phyloP scores from a whole-genome alignment of 2,329 filamentous ascomycete genomes.

The Pseudogymnoascus sp. region DNA sequence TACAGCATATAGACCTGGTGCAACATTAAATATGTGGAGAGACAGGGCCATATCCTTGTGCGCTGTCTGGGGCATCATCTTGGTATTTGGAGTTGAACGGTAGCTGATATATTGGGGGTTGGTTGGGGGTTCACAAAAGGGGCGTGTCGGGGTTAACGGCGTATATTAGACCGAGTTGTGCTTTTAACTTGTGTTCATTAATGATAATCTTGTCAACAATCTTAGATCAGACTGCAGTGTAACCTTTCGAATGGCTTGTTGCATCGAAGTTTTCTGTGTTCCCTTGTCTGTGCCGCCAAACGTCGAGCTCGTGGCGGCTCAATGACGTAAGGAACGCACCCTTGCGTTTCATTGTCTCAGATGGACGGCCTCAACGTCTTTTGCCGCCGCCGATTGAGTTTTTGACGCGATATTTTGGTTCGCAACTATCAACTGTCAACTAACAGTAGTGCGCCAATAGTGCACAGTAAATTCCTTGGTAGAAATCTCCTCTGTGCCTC shows the following conservation, averaged over 20 bases:
- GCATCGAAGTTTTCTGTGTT: background rate
- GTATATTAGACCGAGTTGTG: background rate
- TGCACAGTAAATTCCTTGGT: background rate
- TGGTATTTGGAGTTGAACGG: background rate
- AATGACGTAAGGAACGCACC: conserved; percentile 1
- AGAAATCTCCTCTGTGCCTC: background rate
- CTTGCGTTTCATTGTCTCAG: conserved; percentile 8
- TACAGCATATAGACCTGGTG: background rate
- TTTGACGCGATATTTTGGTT: conserved; percentile 3
- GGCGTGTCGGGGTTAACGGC: conserved; percentile 3
- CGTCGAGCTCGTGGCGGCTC: background rate
- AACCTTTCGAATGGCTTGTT: background rate
- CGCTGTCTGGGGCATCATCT: background rate
- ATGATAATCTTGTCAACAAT: background rate
- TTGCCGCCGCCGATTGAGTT: background rate
- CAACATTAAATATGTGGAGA: background rate
- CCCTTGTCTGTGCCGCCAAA: background rate
- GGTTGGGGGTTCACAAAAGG: background rate
- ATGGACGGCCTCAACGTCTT: background rate
- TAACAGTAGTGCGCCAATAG: background rate
- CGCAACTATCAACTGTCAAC: background rate
- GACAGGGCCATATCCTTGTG: background rate
- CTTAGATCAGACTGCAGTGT: background rate
- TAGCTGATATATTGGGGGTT: background rate
- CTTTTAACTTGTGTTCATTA: background rate